These are phyloP conservation scores for Lactifluus hygrophoroides DNA, from an alignment of 768 basidiomycete genomes.

Conservation along the genomic window DNA sequence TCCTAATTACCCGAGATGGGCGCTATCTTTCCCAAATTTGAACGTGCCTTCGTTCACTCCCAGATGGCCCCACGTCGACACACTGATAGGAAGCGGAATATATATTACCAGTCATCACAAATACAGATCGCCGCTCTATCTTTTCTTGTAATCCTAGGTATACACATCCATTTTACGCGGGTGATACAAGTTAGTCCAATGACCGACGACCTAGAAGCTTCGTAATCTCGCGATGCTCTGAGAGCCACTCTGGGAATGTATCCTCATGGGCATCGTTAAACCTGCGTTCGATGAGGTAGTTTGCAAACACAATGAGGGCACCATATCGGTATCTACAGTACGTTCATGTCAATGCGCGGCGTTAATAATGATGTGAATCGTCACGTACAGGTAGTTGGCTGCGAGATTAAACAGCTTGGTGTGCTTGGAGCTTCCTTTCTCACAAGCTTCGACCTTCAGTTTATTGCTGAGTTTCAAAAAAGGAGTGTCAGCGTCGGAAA, in stretches of 20 bases:
- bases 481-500: background rate
- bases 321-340: conserved; percentile 87
- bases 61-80: no score
- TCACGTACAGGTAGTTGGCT: conserved; percentile 76
- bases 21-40: no score
- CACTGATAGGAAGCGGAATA: background rate
- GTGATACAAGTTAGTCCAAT: conserved; percentile 48
- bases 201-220: conserved; percentile 59
- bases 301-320: conserved; percentile 87
- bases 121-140: background rate
- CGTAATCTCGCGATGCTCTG: conserved; percentile 77
- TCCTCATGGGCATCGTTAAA: conserved; percentile 32
- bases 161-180: background rate
- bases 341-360: conserved; percentile 1
- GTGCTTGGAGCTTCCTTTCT: conserved; percentile 71
- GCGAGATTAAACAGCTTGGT: conserved; percentile 64
- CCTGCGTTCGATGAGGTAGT: conserved; percentile 76
- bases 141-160: background rate
- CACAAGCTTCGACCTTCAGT: conserved; percentile 77
- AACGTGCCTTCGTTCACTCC: no score
- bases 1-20: no score
- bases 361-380: conserved; percentile 1
- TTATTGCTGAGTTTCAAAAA: conserved; percentile 56
- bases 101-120: no score
- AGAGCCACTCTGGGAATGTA: conserved; percentile 78